A percentile compares a stretch with the other conserved stretches of the same genome.
Conservation (phyloP, 1,139 yeast species). For the Protomyces lactucae-debilis region DNA sequence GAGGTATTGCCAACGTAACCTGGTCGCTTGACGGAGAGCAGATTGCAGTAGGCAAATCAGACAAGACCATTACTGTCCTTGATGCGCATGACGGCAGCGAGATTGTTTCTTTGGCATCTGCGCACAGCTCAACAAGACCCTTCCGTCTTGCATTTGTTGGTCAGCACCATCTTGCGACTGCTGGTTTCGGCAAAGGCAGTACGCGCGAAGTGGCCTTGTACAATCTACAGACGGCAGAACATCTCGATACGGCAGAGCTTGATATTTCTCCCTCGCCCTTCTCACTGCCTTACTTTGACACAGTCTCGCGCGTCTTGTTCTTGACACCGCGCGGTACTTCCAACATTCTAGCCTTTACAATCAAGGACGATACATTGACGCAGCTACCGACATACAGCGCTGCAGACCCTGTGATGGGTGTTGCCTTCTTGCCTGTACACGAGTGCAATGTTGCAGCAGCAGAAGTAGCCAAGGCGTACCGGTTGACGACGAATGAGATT, state of each 20-base stretch:
- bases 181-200: slow-evolving; percentile 90
- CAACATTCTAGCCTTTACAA: slow-evolving; percentile 71
- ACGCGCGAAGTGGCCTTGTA: slow-evolving; percentile 95
- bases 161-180: slow-evolving; percentile 76
- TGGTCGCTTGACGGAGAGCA: slow-evolving; percentile 21
- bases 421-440: slow-evolving; percentile 81
- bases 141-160: slow-evolving; percentile 35
- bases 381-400: slow-evolving; percentile 84
- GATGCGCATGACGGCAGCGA: slow-evolving; percentile 13
- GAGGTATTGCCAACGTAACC: slow-evolving; percentile 9
- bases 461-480: slow-evolving; percentile 49
- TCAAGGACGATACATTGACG: slow-evolving; percentile 74
- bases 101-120: slow-evolving; percentile 4
- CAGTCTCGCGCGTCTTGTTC: slow-evolving; percentile 69
- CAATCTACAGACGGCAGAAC: slow-evolving; percentile 50
- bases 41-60: slow-evolving; percentile 21
- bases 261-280: slow-evolving; percentile 86
- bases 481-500: slow-evolving; percentile 32
- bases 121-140: slow-evolving; percentile 18
- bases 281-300: slow-evolving; percentile 83
- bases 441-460: slow-evolving; percentile 73
- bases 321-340: slow-evolving; percentile 97
- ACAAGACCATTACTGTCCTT: slow-evolving; percentile 8
- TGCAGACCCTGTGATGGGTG: slow-evolving; percentile 91
- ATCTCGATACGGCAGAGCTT: slow-evolving; percentile 45